A percentile compares a stretch with the other conserved stretches of the same genome.
Conservation (phyloP, 1,284 basidiomycete species). For the Malassezia psittaci region DNA sequence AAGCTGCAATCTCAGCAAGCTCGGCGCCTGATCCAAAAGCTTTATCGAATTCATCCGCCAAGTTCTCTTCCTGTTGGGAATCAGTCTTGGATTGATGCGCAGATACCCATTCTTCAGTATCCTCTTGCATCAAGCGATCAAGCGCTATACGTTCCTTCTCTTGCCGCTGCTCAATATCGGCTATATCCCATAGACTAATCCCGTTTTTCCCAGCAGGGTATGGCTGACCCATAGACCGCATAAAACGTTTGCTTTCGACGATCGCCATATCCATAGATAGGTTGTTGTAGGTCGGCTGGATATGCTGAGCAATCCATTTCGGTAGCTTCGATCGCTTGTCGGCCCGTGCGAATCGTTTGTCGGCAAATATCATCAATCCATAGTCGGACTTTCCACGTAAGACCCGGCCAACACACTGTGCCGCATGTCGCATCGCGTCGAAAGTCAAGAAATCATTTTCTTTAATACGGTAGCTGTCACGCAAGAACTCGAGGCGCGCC, state of each 20-base stretch:
- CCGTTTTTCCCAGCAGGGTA: slow-evolving; percentile 69
- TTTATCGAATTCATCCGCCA: slow-evolving; percentile 33
- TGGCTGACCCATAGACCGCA: slow-evolving; percentile 94
- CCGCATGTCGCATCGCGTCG: slow-evolving; percentile 98
- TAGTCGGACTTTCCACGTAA: slow-evolving; percentile 97
- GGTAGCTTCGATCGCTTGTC: slow-evolving; percentile 96
- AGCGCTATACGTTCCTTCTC: slow-evolving; percentile 58
- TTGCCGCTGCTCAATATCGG: slow-evolving; percentile 71
- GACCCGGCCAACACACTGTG: slow-evolving; percentile 96
- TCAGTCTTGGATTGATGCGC: slow-evolving; percentile 18
- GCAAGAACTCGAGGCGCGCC: slow-evolving; percentile 88
- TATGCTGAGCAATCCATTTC: slow-evolving; percentile 98
- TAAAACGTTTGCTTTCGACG: slow-evolving; percentile 87
- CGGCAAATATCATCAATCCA: slow-evolving; percentile 98
- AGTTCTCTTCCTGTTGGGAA: slow-evolving; percentile 11
- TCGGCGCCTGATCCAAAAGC: slow-evolving; percentile 26
- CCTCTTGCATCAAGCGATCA: slow-evolving; percentile 33
- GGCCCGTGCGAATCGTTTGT: slow-evolving; percentile 85
- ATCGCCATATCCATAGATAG: slow-evolving; percentile 97
- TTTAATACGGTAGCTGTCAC: slow-evolving; percentile 95
- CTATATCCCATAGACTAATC: slow-evolving; percentile 82
- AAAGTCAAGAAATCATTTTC: slow-evolving; percentile 98
- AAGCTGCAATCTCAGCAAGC: not conserved
- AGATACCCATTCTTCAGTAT: slow-evolving; percentile 22
- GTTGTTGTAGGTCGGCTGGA: slow-evolving; percentile 83